Conservation (phyloP, 78 protist species). For the Speleostelium caveatum region DNA sequence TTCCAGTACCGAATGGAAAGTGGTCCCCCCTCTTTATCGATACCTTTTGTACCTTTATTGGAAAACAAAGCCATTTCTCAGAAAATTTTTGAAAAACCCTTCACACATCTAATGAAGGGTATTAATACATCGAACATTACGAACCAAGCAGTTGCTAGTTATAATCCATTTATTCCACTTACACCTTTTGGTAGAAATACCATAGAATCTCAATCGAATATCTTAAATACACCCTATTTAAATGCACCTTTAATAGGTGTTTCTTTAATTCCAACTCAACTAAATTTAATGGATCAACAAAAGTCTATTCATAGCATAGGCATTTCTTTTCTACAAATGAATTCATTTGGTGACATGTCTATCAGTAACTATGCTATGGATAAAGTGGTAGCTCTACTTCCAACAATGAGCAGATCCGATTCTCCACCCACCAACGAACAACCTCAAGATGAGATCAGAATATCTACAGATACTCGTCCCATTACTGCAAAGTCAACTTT, state of each 20-base stretch:
- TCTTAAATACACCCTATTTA: not conserved
- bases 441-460: not conserved
- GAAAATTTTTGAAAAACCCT: not conserved
- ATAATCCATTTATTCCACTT: conserved; percentile 10
- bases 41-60: conserved; percentile 19
- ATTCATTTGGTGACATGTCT: conserved; percentile 14
- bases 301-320: too few relatives aligned
- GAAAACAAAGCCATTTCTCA: not conserved
- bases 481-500: not conserved
- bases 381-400: not conserved
- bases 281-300: not conserved
- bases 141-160: conserved; percentile 10
- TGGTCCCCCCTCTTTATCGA: not conserved
- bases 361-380: conserved; percentile 1
- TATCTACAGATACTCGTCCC: not conserved
- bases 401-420: not conserved
- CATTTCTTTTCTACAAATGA: conserved; percentile 10
- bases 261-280: conserved; percentile 6
- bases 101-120: not conserved
- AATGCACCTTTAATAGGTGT: conserved; percentile 9
- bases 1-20: conserved; percentile 9
- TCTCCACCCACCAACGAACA: not conserved
- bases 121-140: not conserved
- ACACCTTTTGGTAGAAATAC: conserved; percentile 10
- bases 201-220: not conserved